Conservation (phyloP, 2,329 filamentous ascomycete genomes). For the Aspergillus latus region DNA sequence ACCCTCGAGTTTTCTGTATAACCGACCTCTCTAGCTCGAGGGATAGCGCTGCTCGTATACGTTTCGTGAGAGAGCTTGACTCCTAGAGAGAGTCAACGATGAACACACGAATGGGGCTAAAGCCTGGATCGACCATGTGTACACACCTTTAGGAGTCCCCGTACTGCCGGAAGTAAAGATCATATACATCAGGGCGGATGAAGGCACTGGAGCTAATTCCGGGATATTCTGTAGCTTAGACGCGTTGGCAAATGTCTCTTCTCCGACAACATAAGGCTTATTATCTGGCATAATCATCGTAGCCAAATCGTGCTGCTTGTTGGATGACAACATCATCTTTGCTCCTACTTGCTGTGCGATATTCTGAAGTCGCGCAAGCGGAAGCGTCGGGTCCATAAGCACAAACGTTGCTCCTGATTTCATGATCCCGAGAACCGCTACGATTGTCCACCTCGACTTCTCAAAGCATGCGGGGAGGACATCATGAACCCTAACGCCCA, state of each 20-base stretch:
- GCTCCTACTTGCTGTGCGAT: constrained; percentile 32
- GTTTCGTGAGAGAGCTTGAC: constrained; percentile 63
- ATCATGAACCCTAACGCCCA: constrained; percentile 28
- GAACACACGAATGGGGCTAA: too few relatives aligned
- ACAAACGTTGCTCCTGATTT: constrained; percentile 34
- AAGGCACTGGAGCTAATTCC: constrained; percentile 26
- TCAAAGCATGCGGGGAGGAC: constrained; percentile 35
- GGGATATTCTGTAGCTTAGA: constrained; percentile 10
- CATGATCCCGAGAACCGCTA: constrained; percentile 36
- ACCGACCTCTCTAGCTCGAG: constrained; percentile 54
- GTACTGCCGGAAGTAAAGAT: constrained; percentile 61
- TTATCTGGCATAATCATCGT: constrained; percentile 33
- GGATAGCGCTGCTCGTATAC: constrained; percentile 56
- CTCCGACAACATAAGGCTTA: constrained; percentile 29
- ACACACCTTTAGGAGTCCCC: constrained; percentile 43
- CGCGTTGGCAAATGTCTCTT: constrained; percentile 23
- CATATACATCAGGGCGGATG: constrained; percentile 53
- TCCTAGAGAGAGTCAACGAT: constrained; percentile 34
- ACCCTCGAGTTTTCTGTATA: constrained; percentile 57
- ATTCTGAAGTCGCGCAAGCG: constrained; percentile 35
- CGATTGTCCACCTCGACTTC: constrained; percentile 35
- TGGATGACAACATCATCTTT: constrained; percentile 31
- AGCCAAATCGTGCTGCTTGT: constrained; percentile 30
- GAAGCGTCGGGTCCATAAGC: constrained; percentile 35
- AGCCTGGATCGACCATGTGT: not conserved